Evolutionary conservation across 208 protist genomes (phyloP), one percentile per base, ranked within the genome.

Genomic region (Balamuthia mandrillaris): DNA sequence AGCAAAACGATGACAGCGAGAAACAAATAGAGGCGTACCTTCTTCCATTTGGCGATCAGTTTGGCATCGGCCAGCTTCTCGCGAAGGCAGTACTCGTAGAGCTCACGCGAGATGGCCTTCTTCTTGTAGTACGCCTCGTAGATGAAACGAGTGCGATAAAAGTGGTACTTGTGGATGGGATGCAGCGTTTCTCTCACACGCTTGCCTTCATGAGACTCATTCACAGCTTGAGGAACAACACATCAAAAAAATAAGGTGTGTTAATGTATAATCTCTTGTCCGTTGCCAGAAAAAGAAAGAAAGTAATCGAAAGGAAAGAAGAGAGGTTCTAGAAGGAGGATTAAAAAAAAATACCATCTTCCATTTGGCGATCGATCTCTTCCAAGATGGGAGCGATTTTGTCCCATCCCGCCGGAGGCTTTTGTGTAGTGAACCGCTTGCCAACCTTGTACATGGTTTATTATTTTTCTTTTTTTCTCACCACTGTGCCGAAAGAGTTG

Each of bases 31-130:
- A 27, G 0, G 61, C 70, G 24, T 37, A 89, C 77, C 78, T 96
- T 96, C 84, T 96, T 96, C 94, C 94, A 96, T 81, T 96, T 96
- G 3, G 94, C 94, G 75, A 96, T 96, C 16, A 96, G 88, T n/a
- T 70, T 84, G 14, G 66, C 58, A 68, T 96, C 94, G 10, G 91
- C 94, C 86, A 95, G 90, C 35, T 89, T 89, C 84, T 96, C 88
- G 47, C 86, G 70, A 3, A 96, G 61, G 74, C 92, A 96, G 60
- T 82, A 96, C 1, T 96, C 93, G 72, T 95, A 96, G 21, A 96
- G 58, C 27, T 96, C 91, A 39, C 84, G 51, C 3, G 83, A 90
- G 39, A 96, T 96, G n/a, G 63, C 87, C 58, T 91, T 86, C 1
- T 91, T 86, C 41, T 93, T 91, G 63, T 95, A 94, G 81, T 89